Base-by-base conservation (phyloP, 2,329 filamentous ascomycete species). In the Exophiala spinifera region DNA sequence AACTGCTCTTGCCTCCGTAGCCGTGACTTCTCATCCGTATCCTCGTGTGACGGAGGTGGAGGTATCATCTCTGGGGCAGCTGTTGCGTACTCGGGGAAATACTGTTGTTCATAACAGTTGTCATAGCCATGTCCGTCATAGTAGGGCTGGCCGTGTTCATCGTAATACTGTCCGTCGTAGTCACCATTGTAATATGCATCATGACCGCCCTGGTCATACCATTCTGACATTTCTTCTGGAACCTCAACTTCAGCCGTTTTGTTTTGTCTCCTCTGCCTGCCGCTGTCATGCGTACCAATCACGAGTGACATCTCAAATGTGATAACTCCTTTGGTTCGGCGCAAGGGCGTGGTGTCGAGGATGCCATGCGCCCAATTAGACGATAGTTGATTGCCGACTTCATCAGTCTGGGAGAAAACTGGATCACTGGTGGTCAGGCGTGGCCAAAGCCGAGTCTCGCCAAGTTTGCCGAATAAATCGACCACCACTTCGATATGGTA, bases 401-500 rank as follows among this genome's bases (percentile, higher is more conserved):
- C 71, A 68, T 58, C 49, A 57, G 69, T 73, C 54, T 66, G 72
- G 21, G 70, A 71, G 46, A 64, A 64, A 20, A 54, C 56, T 11
- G 60, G 62, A 8, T 61, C 61, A 31, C 56, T 59, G 10, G 62
- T 61, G 40, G 74, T 82, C 63, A 81, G 73, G 39, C 76, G 79
- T 8, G 79, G 81, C 15, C 85, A 73, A 61, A 82, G 81, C 39
- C 84, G 80, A 64, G 90, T 86, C 47, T 90, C 84, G n/a, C 83
- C 83, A 37, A 96, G 74, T 67, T 90, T 94, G 34, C 92, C 92
- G 44, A 94, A 91, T 0, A 97, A 79, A 67, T 99, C 94, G 19
- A 96, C 83, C 23, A 97, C 86, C 2, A 96, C 89, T 70, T 99
- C 94, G 17, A 96, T 81, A 62, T 91, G 89, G 67, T 99, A 97